Base-by-base conservation (phyloP, 768 basidiomycete genomes). In the Suillus luteus region DNA sequence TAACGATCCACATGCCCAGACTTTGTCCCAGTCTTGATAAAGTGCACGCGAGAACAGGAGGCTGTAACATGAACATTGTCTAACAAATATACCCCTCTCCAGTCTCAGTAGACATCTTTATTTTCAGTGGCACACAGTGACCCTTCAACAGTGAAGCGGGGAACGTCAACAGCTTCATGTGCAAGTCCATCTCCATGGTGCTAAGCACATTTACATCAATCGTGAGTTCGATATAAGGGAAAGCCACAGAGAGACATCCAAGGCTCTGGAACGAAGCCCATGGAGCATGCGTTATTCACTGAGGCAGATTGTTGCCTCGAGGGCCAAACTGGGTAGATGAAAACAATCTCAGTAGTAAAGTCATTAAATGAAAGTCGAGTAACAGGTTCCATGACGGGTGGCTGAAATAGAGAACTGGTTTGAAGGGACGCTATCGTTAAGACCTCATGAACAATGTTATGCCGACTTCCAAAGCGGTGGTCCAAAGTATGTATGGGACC, bases 191-290 rank as follows among this genome's bases (percentile, higher is more conserved):
- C 5, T 27, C 51, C 8, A 35, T 1, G 33, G 7, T 8, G 14
- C 24, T 15, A 14, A 15, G 15, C 15, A 7, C 49, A 49, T 5
- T 1, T 27, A 14, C 1, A 49, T 27, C 14, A 8, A 31, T 0
- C 8, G 24, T 6, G 24, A 5, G 49, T 27, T 49, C 3, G 3
- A 49, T 3, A 35, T 8, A 9, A 12, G 37, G 37, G 37, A 57
- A 37, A 15, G 5, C 37, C 15, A 51, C 5, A 5, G 59, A 44
- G 48, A 60, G 9, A 3, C 11, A 48, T 52, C 51, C 48, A 17
- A 80, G 73, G 49, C 64, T 74, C 3, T 64, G 68, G 69, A 80
- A 73, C n/a, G 62, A 62, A 5, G 70, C 48, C 54, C 80, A 49
- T 8, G 24, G n/a, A n/a, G n/a, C n/a, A n/a, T 49, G 58, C 17